These are phyloP conservation scores for Nyctanthes arbortristis DNA, from an alignment of 257 asterid genomes.

Conservation along the genomic window DNA sequence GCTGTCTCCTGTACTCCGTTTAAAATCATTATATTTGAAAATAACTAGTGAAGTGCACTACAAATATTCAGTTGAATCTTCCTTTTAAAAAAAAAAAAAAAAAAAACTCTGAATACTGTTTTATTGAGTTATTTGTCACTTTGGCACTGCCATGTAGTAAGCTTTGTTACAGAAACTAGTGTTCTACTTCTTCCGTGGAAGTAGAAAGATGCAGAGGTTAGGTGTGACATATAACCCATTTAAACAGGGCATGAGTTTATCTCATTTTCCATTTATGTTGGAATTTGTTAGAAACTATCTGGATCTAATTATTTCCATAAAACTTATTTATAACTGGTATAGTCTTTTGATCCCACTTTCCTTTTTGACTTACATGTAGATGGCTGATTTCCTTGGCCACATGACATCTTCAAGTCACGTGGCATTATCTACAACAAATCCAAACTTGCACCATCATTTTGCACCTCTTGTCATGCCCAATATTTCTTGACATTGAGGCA, in stretches of 20 bases:
- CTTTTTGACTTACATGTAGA: slow-evolving; percentile 35
- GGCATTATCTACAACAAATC: slow-evolving; percentile 29
- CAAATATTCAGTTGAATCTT: not conserved
- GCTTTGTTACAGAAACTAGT: slow-evolving; percentile 2
- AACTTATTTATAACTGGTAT: slow-evolving; percentile 5
- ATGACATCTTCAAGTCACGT: slow-evolving; percentile 36
- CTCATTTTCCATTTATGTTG: slow-evolving; percentile 3
- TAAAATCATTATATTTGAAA: not conserved
- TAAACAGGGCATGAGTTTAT: not conserved
- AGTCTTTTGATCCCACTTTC: slow-evolving; percentile 25
- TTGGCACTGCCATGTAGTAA: not conserved
- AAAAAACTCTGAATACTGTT: not conserved
- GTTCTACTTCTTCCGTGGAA: not conserved
- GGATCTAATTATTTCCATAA: slow-evolving; percentile 1
- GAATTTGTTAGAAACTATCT: not conserved
- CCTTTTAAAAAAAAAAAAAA: not conserved
- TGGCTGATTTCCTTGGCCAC: slow-evolving; percentile 35
- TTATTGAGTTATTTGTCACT: not conserved
- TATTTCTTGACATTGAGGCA: not conserved
- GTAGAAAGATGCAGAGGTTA: not conserved
- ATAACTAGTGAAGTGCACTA: not conserved
- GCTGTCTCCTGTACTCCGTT: not conserved
- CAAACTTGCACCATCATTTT: not conserved
- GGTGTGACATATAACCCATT: not conserved
- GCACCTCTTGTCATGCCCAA: not conserved